A percentile compares a stretch with the other conserved stretches of the same genome.
These are phyloP conservation scores for Globisporangium takayamanum DNA, from an alignment of 352 stramenopile species.

Conservation along the genomic window DNA sequence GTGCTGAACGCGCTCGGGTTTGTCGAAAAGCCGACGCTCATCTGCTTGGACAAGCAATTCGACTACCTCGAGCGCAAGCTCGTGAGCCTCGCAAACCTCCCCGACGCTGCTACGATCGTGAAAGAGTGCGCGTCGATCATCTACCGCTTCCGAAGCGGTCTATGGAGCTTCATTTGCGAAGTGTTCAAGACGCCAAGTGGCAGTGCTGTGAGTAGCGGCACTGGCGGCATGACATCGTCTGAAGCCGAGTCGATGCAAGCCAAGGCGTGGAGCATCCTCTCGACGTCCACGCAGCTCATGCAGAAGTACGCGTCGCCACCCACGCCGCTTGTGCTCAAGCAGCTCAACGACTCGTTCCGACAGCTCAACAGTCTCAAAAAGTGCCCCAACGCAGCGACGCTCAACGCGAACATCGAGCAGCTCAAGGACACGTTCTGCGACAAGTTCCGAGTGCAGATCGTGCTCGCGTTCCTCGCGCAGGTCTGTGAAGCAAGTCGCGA, in stretches of 20 bases:
- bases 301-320: slow-evolving; percentile 38
- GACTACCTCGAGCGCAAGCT: slow-evolving; percentile 53
- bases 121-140: slow-evolving; percentile 46
- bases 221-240: slow-evolving; percentile 36
- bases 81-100: slow-evolving; percentile 20
- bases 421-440: slow-evolving; percentile 62
- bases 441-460: slow-evolving; percentile 53
- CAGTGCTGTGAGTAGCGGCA: slow-evolving; percentile 15
- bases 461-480: slow-evolving; percentile 49
- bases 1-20: slow-evolving; percentile 52
- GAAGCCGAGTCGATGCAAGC: slow-evolving; percentile 65
- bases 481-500: slow-evolving; percentile 27
- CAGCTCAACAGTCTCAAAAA: slow-evolving; percentile 62
- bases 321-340: slow-evolving; percentile 29
- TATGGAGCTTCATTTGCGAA: slow-evolving; percentile 75
- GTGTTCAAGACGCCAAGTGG: slow-evolving; percentile 47
- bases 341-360: slow-evolving; percentile 60
- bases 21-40: slow-evolving; percentile 56
- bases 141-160: slow-evolving; percentile 53
- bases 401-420: slow-evolving; percentile 61
- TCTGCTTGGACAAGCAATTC: slow-evolving; percentile 67
- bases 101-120: slow-evolving; percentile 31
- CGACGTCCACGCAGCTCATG: slow-evolving; percentile 40
- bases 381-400: slow-evolving; percentile 47
- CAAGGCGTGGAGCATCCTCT: slow-evolving; percentile 52